A percentile compares a stretch with the other conserved stretches of the same genome.
phyloP scores from a whole-genome alignment of 1,284 basidiomycete species.

The Xanthoconium separans region DNA sequence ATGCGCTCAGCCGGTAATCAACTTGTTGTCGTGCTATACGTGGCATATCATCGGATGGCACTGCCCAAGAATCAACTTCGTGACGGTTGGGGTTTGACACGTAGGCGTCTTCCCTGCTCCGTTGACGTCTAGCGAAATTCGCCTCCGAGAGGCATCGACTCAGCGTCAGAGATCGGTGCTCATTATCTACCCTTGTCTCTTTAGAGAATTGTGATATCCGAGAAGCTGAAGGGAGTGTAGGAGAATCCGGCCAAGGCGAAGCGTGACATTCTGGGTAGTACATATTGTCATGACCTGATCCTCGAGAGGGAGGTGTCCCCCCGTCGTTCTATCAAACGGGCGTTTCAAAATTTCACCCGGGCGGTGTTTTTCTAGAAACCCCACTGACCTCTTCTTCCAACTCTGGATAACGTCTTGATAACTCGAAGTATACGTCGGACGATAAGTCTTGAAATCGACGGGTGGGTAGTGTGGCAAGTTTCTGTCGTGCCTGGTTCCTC shows the following conservation, averaged over 20 bases:
- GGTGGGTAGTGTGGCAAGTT: slow-evolving; percentile 91
- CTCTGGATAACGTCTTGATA: slow-evolving; percentile 92
- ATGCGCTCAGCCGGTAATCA: slow-evolving; percentile 54
- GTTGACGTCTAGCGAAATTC: slow-evolving; percentile 39
- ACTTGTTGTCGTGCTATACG: slow-evolving; percentile 39
- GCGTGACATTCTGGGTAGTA: slow-evolving; percentile 67
- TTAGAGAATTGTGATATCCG: slow-evolving; percentile 49
- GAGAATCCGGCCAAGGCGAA: slow-evolving; percentile 41
- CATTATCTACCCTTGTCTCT: slow-evolving; percentile 48
- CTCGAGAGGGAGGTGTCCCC: slow-evolving; percentile 39
- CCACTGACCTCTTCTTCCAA: slow-evolving; percentile 78
- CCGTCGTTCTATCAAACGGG: slow-evolving; percentile 36
- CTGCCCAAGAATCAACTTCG: slow-evolving; percentile 31
- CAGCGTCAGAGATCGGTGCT: slow-evolving; percentile 50
- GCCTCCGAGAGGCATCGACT: slow-evolving; percentile 40
- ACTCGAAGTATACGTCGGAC: slow-evolving; percentile 95
- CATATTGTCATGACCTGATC: slow-evolving; percentile 67
- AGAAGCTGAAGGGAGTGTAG: slow-evolving; percentile 33
- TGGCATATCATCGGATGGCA: slow-evolving; percentile 49
- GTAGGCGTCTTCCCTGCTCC: slow-evolving; percentile 42
- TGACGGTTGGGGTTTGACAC: slow-evolving; percentile 33
- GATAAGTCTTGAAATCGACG: slow-evolving; percentile 95
- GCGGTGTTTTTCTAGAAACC: neutral
- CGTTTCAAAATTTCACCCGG: slow-evolving; percentile 9
- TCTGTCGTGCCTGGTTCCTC: slow-evolving; percentile 92